These are phyloP conservation scores for Trypanosoma mega DNA, from an alignment of 208 protist species.

Conservation along the genomic window DNA sequence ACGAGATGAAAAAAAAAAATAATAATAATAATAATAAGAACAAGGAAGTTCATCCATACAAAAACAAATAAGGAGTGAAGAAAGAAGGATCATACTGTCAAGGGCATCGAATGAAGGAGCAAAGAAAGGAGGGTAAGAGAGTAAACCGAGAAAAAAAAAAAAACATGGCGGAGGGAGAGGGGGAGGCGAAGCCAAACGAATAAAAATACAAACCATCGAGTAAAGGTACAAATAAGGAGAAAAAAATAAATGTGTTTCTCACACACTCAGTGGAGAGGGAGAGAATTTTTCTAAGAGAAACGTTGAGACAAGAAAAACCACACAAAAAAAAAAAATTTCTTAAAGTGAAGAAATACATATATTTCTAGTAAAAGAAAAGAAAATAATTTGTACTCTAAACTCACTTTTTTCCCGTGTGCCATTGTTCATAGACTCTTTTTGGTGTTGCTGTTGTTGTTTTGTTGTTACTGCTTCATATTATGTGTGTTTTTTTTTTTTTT, in stretches of 20 bases:
- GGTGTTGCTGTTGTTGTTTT: neutral
- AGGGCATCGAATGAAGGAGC: neutral
- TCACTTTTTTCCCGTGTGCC: no score
- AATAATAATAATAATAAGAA: no score
- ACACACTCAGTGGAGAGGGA: no score
- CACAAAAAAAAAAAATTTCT: no score
- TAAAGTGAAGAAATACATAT: no score
- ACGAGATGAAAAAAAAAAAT: no score
- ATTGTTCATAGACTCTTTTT: neutral
- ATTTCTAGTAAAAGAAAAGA: no score
- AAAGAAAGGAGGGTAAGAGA: neutral
- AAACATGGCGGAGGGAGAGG: neutral
- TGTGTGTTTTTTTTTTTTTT: constrained; percentile 9
- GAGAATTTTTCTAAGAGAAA: no score
- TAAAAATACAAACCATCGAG: neutral
- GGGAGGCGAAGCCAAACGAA: neutral
- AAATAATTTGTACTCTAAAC: no score
- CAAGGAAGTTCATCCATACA: no score
- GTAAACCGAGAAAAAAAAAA: neutral
- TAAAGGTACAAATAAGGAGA: constrained; percentile 10
- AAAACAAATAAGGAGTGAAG: neutral
- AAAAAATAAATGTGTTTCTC: no score
- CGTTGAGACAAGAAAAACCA: no score
- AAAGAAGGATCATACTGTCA: neutral
- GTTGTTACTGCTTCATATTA: neutral